phyloP scores from a whole-genome alignment of 805 yeast species.

The Metschnikowia kofuensis region DNA sequence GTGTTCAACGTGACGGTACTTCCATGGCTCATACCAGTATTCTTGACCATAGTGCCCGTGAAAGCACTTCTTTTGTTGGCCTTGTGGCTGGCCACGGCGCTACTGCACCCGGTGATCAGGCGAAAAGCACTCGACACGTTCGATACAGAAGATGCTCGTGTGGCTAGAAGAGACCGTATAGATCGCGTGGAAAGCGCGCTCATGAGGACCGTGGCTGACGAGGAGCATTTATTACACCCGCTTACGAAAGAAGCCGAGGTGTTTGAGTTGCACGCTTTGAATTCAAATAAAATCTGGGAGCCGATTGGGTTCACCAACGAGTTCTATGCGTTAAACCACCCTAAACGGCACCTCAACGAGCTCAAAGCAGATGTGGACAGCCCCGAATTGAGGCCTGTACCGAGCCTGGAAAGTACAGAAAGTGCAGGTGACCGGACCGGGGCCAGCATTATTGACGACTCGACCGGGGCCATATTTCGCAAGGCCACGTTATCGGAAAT shows the following conservation, averaged over 20 bases:
- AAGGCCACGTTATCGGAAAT: constrained; percentile 34
- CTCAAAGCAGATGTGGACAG: constrained; percentile 5
- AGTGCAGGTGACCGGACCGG: neutral
- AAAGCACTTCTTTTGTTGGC: constrained; percentile 31
- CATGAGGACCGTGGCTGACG: constrained; percentile 12
- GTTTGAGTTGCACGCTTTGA: constrained; percentile 62
- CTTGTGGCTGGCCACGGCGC: constrained; percentile 48
- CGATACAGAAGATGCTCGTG: constrained; percentile 64
- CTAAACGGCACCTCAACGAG: constrained; percentile 18
- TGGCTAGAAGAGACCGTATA: constrained; percentile 45
- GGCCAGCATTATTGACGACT: neutral
- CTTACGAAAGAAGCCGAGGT: constrained; percentile 51
- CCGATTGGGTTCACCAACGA: constrained; percentile 56
- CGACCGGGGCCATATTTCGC: constrained; percentile 2
- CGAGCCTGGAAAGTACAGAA: constrained; percentile 1
- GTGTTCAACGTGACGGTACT: constrained; percentile 22
- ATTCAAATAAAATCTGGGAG: constrained; percentile 57
- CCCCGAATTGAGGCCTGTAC: constrained; percentile 1
- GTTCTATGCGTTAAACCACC: constrained; percentile 48
- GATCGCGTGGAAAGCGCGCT: constrained; percentile 46
- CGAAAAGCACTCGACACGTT: constrained; percentile 44
- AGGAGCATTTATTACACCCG: constrained; percentile 7
- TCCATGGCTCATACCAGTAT: constrained; percentile 28
- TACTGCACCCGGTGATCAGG: constrained; percentile 55
- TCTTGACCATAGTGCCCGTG: constrained; percentile 27